Base-by-base conservation (phyloP, 768 basidiomycete species). In the Clavulina sp. region DNA sequence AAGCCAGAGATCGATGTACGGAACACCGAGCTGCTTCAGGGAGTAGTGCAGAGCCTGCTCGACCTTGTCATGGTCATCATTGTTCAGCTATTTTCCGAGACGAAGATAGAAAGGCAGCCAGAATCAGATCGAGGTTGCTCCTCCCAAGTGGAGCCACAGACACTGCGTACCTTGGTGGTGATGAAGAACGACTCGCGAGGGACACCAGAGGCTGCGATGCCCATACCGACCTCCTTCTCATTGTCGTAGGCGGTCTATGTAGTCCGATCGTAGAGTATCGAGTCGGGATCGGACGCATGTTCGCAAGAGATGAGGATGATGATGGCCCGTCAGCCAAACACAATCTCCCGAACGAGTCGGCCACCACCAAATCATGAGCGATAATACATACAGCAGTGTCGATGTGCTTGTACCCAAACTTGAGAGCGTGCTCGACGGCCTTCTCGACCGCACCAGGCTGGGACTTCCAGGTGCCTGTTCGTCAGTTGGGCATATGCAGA, bases 391-490 rank as follows among this genome's bases (percentile, higher is more conserved):
- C 50, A 72, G 55, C 5, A 7, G 54, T 55, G 38, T 55, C 54
- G 34, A 55, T 54, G 41, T 53, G 52, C 29, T 38, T 47, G 28
- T 55, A 55, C 9, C 54, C 54, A 18, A 50, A 50, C 52, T 53
- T 52, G 40, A 55, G 49, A 23, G 54, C 54, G 26, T 68, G 69
- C 58, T 59, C 55, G n/a, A 65, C 63, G 16, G 63, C 64, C 1
- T 57, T 44, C 46, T 55, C 52, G 36, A 55, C 86, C 61, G 87
- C 81, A 29, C 77, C 69, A 5, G 79, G 78, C 60, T 79, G 69
- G 4, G 83, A 80, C 51, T 79, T 79, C 85, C 83, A 87, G 48
- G 84, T 85, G 19, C 82, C 80, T 49, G 48, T 19, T 7, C 7
- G 19, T 38, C n/a, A 26, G 34, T 38, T 23, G 43, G 24, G 24